Evolutionary conservation across 352 stramenopile genomes (phyloP).

Genomic region (Pythium biforme): DNA sequence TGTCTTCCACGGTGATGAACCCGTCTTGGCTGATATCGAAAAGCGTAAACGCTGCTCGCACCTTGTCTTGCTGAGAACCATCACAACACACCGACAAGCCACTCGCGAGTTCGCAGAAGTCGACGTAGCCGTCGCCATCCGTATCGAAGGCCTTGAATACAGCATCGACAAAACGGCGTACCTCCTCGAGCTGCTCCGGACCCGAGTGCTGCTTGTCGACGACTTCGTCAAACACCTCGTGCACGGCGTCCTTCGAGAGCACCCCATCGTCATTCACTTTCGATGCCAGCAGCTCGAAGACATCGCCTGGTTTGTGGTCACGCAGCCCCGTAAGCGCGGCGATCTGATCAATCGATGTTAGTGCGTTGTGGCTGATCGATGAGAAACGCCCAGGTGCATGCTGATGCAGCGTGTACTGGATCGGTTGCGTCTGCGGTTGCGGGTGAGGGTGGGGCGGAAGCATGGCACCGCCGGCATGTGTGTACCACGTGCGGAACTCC

Average conservation of each 20-base stretch:
- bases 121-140: constrained; percentile 73
- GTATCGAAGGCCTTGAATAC: constrained; percentile 82
- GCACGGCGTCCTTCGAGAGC: constrained; percentile 60
- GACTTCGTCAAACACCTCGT: constrained; percentile 69
- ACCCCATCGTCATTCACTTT: constrained; percentile 85
- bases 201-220: constrained; percentile 15
- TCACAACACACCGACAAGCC: constrained; percentile 82
- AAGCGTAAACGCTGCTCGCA: constrained; percentile 76
- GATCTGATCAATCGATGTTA: constrained; percentile 60
- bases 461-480: constrained; percentile 7
- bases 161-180: constrained; percentile 53
- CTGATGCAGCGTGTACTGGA: neutral
- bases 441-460: constrained; percentile 6
- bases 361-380: constrained; percentile 29
- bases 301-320: constrained; percentile 48
- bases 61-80: constrained; percentile 79
- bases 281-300: constrained; percentile 82
- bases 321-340: constrained; percentile 57
- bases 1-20: constrained; percentile 78
- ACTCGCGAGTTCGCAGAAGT: constrained; percentile 85
- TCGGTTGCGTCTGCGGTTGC: neutral
- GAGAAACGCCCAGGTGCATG: neutral
- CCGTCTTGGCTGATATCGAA: constrained; percentile 90
- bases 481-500: constrained; percentile 86
- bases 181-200: constrained; percentile 29